Evolutionary conservation across 2,329 filamentous ascomycete species (phyloP), one percentile per base, ranked within the genome.

Genomic region (Botryosphaeria agaves): DNA sequence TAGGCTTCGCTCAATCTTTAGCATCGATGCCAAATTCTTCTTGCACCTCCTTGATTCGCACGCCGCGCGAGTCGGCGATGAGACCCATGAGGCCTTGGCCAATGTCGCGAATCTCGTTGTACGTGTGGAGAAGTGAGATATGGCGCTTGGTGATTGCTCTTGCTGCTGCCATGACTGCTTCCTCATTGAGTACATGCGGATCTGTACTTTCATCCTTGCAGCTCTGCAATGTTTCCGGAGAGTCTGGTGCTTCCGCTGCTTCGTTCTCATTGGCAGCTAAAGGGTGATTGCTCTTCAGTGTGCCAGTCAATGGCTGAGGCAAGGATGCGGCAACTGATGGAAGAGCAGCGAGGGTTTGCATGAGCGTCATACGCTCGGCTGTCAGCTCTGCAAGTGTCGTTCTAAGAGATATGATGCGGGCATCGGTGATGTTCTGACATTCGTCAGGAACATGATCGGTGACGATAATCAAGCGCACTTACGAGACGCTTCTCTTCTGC

Each of bases 101-200:
- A 5, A 76, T 57, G 47, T 81, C 76, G 37, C 73, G 71, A 41
- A 79, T 69, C 47, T 78, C 74, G 41, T 81, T 81, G 52, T 80
- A 81, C 34, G 68, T 57, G 38, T 78, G 73, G 18, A 81, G 56
- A 3, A 74, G 55, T 34, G 61, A 61, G 43, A 80, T 80, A 46
- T 80, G 75, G 18, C 56, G 54, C 32, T 70, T 64, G 30, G 76
- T 68, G 7, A 69, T 66, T 14, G 53, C 51, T 24, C 65, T 56
- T 1, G 69, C 59, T 7, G 60, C 55, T 9, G 39, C 49, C 36
- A 55, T 46, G 4, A 53, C 52, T 34, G 40, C 41, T n/a, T n/a
- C n/a, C n/a, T n/a, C n/a, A n/a, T n/a, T n/a, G n/a, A n/a, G n/a
- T n/a, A n/a, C n/a, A n/a, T n/a, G n/a, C n/a, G n/a, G n/a, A n/a